Evolutionary conservation across 2,329 filamentous ascomycete species (phyloP), one percentile per base, ranked within the genome.

Genomic region (Monilinia fructicola): DNA sequence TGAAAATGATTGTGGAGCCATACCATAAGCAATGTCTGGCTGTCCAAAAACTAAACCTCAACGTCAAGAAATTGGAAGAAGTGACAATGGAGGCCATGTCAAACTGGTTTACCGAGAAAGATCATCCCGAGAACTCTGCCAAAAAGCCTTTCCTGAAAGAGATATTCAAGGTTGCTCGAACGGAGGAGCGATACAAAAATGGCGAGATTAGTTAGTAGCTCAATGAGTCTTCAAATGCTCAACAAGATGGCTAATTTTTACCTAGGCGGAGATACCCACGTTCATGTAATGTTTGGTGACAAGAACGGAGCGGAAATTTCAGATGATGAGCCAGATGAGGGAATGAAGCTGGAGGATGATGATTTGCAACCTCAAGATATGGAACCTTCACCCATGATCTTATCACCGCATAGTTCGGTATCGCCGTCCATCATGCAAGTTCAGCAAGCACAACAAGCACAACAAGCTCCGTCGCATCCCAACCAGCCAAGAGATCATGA

Each of bases 111-210:
- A 78, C 80, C 18, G 85, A 88, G 69, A 83, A 82, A 64, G 82
- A 85, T 2, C 78, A 80, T 35, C 79, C 81, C 0, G 80, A 79
- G 53, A 88, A 89, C 67, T 76, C 77, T 2, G 79, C 79, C 69
- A 89, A 88, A 78, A 82, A 80, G 66, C 79, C 80, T 0, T 86
- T 81, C 58, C 73, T 89, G 11, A 83, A 81, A 64, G 86, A 89
- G 72, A 83, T 89, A 11, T 89, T 89, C 78, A 84, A 82, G 68
- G 81, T 89, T 40, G 86, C 86, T 0, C 81, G 77, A 65, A 76
- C 79, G 40, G 84, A 89, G 69, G 85, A 88, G 73, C 78, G 82
- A 5, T 87, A 77, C 71, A 83, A 78, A 69, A 81, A 83, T 54
- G 82, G 81, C 35, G 84, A 87, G 71, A 84, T 88, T 61, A 85